Evolutionary conservation across 257 asterid genomes (phyloP).

Genomic region (Solanum sejunctum): DNA sequence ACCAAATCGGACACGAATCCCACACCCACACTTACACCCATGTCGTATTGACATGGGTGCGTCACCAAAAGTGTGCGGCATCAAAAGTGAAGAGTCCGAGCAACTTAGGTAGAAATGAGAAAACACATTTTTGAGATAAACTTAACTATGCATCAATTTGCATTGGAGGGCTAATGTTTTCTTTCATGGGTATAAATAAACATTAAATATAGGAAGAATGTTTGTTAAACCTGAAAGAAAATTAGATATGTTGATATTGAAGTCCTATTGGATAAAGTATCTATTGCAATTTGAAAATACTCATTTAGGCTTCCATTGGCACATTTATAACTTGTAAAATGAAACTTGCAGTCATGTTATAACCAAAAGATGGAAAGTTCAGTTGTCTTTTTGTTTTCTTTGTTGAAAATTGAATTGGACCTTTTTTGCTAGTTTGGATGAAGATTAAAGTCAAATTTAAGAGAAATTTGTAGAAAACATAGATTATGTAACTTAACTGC

Average conservation of each 20-base stretch:
- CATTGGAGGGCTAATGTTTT: background rate
- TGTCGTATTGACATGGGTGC: no score
- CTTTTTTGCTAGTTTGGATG: background rate
- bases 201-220: background rate
- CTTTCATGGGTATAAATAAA: background rate
- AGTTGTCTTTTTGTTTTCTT: background rate
- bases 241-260: background rate
- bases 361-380: background rate
- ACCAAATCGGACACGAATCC: no score
- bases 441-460: background rate
- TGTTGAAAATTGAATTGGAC: background rate
- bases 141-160: background rate
- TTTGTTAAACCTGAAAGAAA: background rate
- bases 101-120: background rate
- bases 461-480: background rate
- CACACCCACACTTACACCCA: no score
- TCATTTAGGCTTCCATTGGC: background rate
- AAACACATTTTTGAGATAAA: background rate
- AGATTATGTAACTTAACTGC: background rate
- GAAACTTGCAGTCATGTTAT: background rate
- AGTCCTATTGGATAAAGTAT: background rate
- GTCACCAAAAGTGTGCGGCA: no score
- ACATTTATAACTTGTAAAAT: background rate
- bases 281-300: background rate
- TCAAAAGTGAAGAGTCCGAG: no score